Evolutionary conservation across 163 green algal genomes (phyloP), one percentile per base, ranked within the genome.

Genomic region (Chlamydomonas reinhardtii): DNA sequence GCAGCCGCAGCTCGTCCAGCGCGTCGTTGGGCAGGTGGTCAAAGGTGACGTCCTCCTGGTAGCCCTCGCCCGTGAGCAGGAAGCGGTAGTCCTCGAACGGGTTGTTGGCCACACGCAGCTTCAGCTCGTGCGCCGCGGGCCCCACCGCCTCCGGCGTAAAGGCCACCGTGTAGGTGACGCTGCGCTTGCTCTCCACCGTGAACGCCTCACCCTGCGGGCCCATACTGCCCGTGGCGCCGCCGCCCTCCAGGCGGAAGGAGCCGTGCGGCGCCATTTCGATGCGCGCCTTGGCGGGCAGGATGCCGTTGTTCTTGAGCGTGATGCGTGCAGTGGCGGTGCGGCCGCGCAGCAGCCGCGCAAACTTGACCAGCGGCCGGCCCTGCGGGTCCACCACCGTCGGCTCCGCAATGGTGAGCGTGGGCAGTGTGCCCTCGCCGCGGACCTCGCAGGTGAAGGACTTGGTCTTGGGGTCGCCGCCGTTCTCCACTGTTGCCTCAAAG

Each of bases 31-130:
- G 92, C 84, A 98, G 85, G 15, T 80, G 82, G 35, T 94, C 89
- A 43, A 97, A 94, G 9, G 88, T 91, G 17, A 98, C 70, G 65
- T 96, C 94, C 71, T 97, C 94, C 81, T 93, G 88, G 86, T 95
- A 96, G 77, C 93, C 93, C 83, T 97, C 94, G 24, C 93, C 95
- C 52, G 59, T 64, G 8, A 88, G 85, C 32, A 87, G 37, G 64
- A 84, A 88, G 48, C 75, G 65, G 82, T 95, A 93, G 86, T 96
- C 89, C 85, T 97, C 95, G 89, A 96, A 98, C 19, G 92, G 94
- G 85, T 98, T 98, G 32, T 94, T 83, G 25, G 73, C n/a, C 25
- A 97, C 94, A 0, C 85, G 73, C 75, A 95, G 76, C 19, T 75
- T 75, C 54, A 95, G 19, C 79, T 93, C 86, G 74, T 94, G 89